These are phyloP conservation scores for Talaromyces sp. DNA, from an alignment of 2,329 filamentous ascomycete genomes.

Conservation along the genomic window DNA sequence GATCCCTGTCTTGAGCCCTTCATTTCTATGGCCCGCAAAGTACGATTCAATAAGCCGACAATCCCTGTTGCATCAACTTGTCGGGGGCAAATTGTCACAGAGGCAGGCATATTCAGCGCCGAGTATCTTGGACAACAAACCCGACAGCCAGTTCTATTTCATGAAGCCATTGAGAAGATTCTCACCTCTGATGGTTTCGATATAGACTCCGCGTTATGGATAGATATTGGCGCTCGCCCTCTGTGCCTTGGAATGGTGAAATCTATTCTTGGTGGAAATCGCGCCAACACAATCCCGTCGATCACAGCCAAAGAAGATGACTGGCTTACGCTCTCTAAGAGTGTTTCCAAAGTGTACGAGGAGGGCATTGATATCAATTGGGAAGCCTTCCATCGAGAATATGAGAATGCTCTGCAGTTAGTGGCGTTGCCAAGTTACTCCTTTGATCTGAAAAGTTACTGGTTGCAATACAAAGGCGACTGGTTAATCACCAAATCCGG, in stretches of 20 bases:
- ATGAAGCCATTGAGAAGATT: conserved; percentile 43
- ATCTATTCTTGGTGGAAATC: conserved; percentile 57
- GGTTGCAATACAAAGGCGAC: conserved; percentile 63
- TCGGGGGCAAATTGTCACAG: conserved; percentile 59
- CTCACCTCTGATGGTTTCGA: too few species aligned
- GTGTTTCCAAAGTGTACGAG: conserved; percentile 61
- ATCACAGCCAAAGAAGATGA: conserved; percentile 65
- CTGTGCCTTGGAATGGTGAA: conserved; percentile 71
- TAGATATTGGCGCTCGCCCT: conserved; percentile 74
- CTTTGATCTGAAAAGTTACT: conserved; percentile 73
- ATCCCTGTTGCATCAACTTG: conserved; percentile 71
- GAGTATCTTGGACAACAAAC: conserved; percentile 67
- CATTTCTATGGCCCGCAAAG: conserved; percentile 40
- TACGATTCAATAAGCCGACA: conserved; percentile 58
- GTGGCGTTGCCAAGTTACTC: conserved; percentile 69
- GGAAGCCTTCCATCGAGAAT: conserved; percentile 69
- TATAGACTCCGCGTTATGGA: conserved; percentile 60
- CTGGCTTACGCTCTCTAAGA: conserved; percentile 66
- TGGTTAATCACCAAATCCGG: conserved; percentile 67
- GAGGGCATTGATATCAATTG: conserved; percentile 69
- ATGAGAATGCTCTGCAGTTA: conserved; percentile 60
- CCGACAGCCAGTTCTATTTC: conserved; percentile 71
- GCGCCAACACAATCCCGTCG: conserved; percentile 57
- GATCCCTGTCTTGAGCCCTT: conserved; percentile 19
- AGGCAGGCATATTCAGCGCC: conserved; percentile 58